A percentile compares a stretch with the other conserved stretches of the same genome.
These are phyloP conservation scores for Panicum virgatum DNA, from an alignment of 202 grass and related monocot genomes.

Conservation along the genomic window DNA sequence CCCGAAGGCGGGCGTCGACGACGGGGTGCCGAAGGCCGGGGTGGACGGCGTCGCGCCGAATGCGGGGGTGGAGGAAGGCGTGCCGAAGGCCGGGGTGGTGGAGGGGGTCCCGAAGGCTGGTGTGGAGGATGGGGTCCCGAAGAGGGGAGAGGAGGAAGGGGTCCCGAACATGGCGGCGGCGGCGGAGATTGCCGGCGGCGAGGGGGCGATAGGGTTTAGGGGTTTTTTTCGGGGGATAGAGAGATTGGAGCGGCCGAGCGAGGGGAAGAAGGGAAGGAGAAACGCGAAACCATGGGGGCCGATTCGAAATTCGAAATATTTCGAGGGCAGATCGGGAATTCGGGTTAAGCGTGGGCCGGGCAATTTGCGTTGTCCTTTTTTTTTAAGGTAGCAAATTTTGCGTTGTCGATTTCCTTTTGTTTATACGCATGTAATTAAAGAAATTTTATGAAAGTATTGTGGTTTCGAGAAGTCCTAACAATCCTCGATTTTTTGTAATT, in stretches of 20 bases:
- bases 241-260: neutral
- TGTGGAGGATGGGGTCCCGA: constrained; percentile 48
- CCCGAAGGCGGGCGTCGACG: constrained; percentile 32
- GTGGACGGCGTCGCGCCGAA: constrained; percentile 31
- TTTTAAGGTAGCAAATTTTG: too few species aligned
- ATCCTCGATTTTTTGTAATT: too few species aligned
- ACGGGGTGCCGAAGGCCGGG: constrained; percentile 9
- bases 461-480: too few species aligned
- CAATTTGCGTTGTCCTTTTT: too few species aligned
- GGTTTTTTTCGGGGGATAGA: neutral
- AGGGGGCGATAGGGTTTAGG: constrained; percentile 42
- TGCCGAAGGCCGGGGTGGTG: constrained; percentile 51
- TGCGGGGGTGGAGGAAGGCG: constrained; percentile 24
- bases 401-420: too few species aligned
- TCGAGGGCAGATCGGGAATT: neutral
- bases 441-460: too few species aligned
- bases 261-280: neutral
- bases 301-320: neutral
- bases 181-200: constrained; percentile 22
- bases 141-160: constrained; percentile 34
- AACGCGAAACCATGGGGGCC: neutral
- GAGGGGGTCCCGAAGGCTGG: constrained; percentile 46
- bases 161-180: constrained; percentile 55
- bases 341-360: too few species aligned
- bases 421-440: too few species aligned